A percentile compares a stretch with the other conserved stretches of the same genome.
Evolutionary conservation across 2,329 filamentous ascomycete species (phyloP).

Genomic region (Plectosphaerella sp.): DNA sequence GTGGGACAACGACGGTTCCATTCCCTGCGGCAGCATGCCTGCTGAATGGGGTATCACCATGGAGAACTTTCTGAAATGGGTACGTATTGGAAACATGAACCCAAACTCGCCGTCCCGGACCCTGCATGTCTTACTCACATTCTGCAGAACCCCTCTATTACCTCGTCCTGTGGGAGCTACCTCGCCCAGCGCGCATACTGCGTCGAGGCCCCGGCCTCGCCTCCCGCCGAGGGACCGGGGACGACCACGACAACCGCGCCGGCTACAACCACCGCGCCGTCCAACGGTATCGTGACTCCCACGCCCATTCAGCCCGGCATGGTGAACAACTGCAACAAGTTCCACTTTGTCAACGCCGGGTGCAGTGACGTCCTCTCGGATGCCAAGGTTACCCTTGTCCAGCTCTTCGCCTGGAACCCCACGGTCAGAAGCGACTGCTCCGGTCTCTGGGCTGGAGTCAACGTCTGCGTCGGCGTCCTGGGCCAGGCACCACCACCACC

Average conservation of each 20-base stretch:
- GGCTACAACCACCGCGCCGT: not conserved
- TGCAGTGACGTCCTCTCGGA: slow-evolving; percentile 3
- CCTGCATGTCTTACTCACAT: not conserved
- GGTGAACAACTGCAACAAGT: slow-evolving; percentile 13
- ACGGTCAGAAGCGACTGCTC: slow-evolving; percentile 9
- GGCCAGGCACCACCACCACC: not conserved
- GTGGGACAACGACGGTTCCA: slow-evolving; percentile 1
- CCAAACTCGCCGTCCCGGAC: not conserved
- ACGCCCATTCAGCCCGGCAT: slow-evolving; percentile 9
- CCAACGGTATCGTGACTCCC: slow-evolving; percentile 4
- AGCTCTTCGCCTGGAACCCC: slow-evolving; percentile 20
- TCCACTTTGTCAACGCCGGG: slow-evolving; percentile 5
- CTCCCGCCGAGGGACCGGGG: not conserved
- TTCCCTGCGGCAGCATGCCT: not conserved
- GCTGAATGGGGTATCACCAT: not conserved
- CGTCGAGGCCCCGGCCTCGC: not conserved
- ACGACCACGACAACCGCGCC: not conserved
- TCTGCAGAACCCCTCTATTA: slow-evolving; percentile 1
- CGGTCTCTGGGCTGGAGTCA: slow-evolving; percentile 6
- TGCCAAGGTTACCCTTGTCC: not conserved
- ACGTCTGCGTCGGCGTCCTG: slow-evolving; percentile 4
- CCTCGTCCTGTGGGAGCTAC: not conserved
- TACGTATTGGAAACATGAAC: not conserved
- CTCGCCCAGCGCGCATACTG: not conserved
- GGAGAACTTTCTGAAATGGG: not conserved